Conservation (phyloP, 2,329 filamentous ascomycete genomes). For the Epichloe brachyelytri region DNA sequence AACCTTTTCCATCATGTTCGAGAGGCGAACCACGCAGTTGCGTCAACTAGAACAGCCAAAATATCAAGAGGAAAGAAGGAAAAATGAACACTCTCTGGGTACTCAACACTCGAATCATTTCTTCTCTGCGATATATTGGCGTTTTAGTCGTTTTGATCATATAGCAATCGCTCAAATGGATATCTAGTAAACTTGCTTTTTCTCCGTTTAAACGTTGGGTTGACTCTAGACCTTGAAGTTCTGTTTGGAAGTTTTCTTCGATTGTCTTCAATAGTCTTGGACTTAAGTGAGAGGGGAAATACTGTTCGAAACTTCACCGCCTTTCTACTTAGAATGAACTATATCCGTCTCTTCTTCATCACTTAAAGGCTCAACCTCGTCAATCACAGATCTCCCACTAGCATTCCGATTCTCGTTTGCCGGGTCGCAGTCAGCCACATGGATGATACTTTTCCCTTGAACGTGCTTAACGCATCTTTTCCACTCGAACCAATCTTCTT, state of each 20-base stretch:
- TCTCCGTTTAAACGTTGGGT: no score
- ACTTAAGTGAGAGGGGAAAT: not conserved
- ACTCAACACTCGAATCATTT: not conserved
- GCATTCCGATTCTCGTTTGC: constrained; percentile 34
- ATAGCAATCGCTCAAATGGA: no score
- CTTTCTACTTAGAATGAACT: constrained; percentile 15
- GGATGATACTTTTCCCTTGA: constrained; percentile 74
- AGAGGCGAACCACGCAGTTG: constrained; percentile 50
- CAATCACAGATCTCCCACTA: constrained; percentile 62
- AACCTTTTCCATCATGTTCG: constrained; percentile 64
- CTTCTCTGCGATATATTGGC: not conserved
- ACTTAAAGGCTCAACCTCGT: constrained; percentile 83
- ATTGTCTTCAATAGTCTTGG: not conserved
- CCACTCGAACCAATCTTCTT: constrained; percentile 78
- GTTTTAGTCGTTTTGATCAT: not conserved
- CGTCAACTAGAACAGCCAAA: constrained; percentile 16
- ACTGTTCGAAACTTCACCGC: not conserved
- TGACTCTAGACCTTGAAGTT: no score
- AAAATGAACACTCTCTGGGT: not conserved
- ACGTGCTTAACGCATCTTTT: constrained; percentile 60
- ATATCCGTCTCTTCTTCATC: constrained; percentile 46
- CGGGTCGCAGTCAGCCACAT: constrained; percentile 62
- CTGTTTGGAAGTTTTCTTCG: no score
- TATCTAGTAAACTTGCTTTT: no score
- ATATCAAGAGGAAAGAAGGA: constrained; percentile 24